Base-by-base conservation (phyloP, 371 early-diverging fungal genomes). In the Batrachochytrium dendrobatidis region DNA sequence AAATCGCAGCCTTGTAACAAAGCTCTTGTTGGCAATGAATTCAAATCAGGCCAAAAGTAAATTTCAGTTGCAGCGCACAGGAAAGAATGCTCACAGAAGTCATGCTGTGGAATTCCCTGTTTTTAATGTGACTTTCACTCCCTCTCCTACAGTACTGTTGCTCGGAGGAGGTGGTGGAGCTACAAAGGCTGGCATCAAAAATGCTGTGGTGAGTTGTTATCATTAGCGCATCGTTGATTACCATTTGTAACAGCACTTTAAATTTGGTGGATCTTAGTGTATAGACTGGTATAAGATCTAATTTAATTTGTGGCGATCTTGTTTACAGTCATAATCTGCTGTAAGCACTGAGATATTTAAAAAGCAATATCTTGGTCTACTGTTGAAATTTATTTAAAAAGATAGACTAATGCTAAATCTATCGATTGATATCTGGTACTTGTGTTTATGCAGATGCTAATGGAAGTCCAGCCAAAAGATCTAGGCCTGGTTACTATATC, bases 91-190 rank as follows among this genome's bases (percentile, higher is more conserved):
- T 12, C 49, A 48, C 49, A 6, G 24, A 6, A 48, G 49, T 18
- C 60, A 51, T 18, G 59, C 63, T 6, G 39, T 73, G 28, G 75
- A 71, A 1, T 71, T 71, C 35, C 75, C 75, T 0, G 64, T 71
- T 28, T 74, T 67, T 57, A 61, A 69, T 31, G 52, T 71, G 24
- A 63, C 66, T 7, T 74, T 69, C 53, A 65, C 71, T 5, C 75
- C 75, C 34, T 62, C 62, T 34, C 65, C 69, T 54, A 57, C 60
- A 2, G 56, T 59, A 15, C 51, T 72, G 12, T 44, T 66, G 31
- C 43, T 73, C 5, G 76, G 70, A 20, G 76, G 76, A 20, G 72
- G 71, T 1, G 71, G 73, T n/a, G 73, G 73, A 5, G 63, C 72
- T 12, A 66, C 61, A 53, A 58, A 55, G 33, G 70, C 77, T 5